Evolutionary conservation across 2,329 filamentous ascomycete genomes (phyloP), one percentile per base, ranked within the genome.

Genomic region (Aspergillus bombycis): DNA sequence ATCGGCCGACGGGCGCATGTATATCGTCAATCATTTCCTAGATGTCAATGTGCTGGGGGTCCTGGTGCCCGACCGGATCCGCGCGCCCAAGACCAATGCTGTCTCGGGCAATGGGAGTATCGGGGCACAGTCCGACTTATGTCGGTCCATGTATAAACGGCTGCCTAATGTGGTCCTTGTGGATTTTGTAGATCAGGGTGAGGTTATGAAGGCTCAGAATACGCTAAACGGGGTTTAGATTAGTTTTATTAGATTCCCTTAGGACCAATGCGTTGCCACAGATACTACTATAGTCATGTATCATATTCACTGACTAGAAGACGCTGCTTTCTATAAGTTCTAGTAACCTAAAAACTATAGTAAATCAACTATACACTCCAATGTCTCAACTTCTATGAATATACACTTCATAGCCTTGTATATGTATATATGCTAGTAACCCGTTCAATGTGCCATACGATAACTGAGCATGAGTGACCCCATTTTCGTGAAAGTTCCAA

Each of bases 11-110:
- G 79, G 77, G 14, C 74, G 79, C 5, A 82, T 84, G 80, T 80
- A 80, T 60, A 75, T 83, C 41, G 75, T 83, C 63, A 84, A 84
- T 62, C 82, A 84, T 68, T 83, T 82, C 65, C 70, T 83, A 3
- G 79, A 83, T 64, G 67, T 77, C 11, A 74, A 81, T 57, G 67
- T 82, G 34, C 61, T 79, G 0, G 80, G 80, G 8, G 72, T 81
- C 16, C 68, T 77, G 41, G 68, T 82, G n/a, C 82, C 82, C 7
- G 79, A 82, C 60, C 73, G 79, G 19, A 65, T 70, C 5, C 73
- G 69, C 16, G 79, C 80, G 14, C 64, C 61, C 3, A 74, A 66
- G 23, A 83, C 82, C 1, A 84, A 84, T 61, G 78, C 80, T 9
- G 77, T 75, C 4, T 75, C 73, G 5, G 79, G 79, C 1, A 62